phyloP scores from a whole-genome alignment of 495 filamentous ascomycete species.

The Pseudevernia furfuracea region DNA sequence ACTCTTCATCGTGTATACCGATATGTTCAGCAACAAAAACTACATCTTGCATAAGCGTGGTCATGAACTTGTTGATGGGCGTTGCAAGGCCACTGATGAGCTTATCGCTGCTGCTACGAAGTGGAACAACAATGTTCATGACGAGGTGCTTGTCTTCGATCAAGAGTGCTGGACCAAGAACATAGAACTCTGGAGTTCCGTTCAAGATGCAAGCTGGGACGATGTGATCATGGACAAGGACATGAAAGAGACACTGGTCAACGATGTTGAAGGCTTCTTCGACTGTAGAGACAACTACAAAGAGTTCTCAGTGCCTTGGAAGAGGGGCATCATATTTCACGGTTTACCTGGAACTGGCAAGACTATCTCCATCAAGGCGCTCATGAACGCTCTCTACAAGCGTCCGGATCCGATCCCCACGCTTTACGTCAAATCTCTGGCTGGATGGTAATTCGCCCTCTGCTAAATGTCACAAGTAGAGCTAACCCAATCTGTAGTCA shows the following conservation, averaged over 20 bases:
- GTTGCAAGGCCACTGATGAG: slow-evolving; percentile 28
- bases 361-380: slow-evolving; percentile 60
- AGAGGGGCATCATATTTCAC: slow-evolving; percentile 27
- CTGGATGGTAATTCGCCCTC: slow-evolving; percentile 26
- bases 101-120: slow-evolving; percentile 35
- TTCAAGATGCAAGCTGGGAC: slow-evolving; percentile 38
- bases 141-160: slow-evolving; percentile 38
- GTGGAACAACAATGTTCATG: slow-evolving; percentile 31
- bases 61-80: slow-evolving; percentile 9
- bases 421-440: slow-evolving; percentile 48
- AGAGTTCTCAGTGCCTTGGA: slow-evolving; percentile 40
- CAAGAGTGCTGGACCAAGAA: slow-evolving; percentile 32
- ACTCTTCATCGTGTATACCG: slow-evolving; percentile 36
- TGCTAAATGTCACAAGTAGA: slow-evolving; percentile 2
- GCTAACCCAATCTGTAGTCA: slow-evolving; percentile 12
- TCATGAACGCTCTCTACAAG: slow-evolving; percentile 49
- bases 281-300: slow-evolving; percentile 37
- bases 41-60: slow-evolving; percentile 16
- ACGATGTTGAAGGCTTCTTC: slow-evolving; percentile 39
- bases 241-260: slow-evolving; percentile 38
- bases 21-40: not conserved
- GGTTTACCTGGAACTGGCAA: slow-evolving; percentile 55
- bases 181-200: slow-evolving; percentile 33
- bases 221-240: slow-evolving; percentile 39
- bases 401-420: slow-evolving; percentile 38